These are phyloP conservation scores for Lachnellula cervina DNA, from an alignment of 2,329 filamentous ascomycete species.

Conservation along the genomic window DNA sequence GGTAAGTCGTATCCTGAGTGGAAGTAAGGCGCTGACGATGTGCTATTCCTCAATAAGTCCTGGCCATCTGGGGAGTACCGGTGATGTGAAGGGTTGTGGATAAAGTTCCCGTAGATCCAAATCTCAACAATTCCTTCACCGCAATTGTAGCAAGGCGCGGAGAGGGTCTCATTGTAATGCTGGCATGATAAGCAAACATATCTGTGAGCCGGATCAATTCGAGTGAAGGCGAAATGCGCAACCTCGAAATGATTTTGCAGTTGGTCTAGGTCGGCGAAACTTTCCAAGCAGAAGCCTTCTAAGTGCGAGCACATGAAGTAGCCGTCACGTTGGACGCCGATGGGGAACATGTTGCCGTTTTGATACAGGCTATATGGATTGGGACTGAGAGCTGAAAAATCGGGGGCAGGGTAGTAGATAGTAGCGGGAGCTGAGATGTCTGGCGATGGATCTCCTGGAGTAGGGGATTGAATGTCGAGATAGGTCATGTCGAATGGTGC, in stretches of 20 bases:
- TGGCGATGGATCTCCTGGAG: conserved; percentile 6
- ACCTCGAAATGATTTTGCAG: conserved; percentile 25
- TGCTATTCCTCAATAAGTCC: conserved; percentile 4
- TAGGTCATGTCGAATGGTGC: neutral
- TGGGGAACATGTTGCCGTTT: conserved; percentile 19
- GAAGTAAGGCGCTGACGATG: conserved; percentile 5
- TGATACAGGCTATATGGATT: conserved; percentile 18
- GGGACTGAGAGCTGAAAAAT: conserved; percentile 2
- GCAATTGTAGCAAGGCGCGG: conserved; percentile 15
- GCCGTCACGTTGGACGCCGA: conserved; percentile 15
- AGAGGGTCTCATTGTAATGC: conserved; percentile 3
- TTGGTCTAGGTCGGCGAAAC: conserved; percentile 13
- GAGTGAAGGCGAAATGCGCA: conserved; percentile 23
- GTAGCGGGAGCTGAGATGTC: conserved; percentile 7
- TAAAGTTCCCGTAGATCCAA: conserved; percentile 27
- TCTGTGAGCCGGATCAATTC: conserved; percentile 21
- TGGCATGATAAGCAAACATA: conserved; percentile 19
- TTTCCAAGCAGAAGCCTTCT: conserved; percentile 15
- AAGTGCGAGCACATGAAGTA: conserved; percentile 20
- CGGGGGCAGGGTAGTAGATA: neutral
- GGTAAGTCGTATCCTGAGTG: neutral
- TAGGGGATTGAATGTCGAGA: conserved; percentile 14
- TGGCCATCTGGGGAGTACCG: conserved; percentile 16
- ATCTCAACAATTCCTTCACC: conserved; percentile 12
- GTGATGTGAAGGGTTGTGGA: conserved; percentile 9